Conservation (phyloP, 1,284 basidiomycete genomes). For the Quambalaria eucalypti region DNA sequence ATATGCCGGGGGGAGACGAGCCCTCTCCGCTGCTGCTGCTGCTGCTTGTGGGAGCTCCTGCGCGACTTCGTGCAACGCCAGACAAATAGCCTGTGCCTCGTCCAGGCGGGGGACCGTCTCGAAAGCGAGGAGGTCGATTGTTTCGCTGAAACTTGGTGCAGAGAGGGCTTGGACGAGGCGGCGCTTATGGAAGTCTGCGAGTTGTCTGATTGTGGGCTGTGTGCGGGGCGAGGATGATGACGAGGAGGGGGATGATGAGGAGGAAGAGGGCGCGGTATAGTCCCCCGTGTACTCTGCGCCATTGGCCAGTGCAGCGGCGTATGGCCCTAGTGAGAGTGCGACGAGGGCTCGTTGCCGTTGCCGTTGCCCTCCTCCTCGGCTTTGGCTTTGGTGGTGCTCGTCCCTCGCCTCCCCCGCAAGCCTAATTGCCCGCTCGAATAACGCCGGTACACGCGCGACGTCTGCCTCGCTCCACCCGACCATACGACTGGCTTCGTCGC, state of each 20-base stretch:
- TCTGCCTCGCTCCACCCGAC: background rate
- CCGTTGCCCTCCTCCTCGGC: background rate
- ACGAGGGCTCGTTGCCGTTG: constrained; percentile 12
- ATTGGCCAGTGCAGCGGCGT: constrained; percentile 31
- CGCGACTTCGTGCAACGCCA: constrained; percentile 19
- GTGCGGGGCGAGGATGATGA: too few species aligned
- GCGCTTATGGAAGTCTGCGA: constrained; percentile 23
- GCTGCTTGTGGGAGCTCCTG: constrained; percentile 9
- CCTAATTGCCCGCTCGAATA: constrained; percentile 27
- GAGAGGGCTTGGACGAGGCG: constrained; percentile 21
- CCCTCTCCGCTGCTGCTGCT: constrained; percentile 3
- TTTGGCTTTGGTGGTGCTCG: constrained; percentile 2
- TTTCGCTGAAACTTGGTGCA: constrained; percentile 11
- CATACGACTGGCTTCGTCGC: constrained; percentile 7
- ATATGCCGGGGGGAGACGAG: constrained; percentile 21
- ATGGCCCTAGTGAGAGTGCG: constrained; percentile 30
- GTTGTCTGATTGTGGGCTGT: too few species aligned
- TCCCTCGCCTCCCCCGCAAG: constrained; percentile 22
- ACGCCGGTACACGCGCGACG: constrained; percentile 2
- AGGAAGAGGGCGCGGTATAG: too few species aligned
- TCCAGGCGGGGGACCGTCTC: constrained; percentile 36
- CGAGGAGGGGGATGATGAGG: too few species aligned
- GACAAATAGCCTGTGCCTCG: constrained; percentile 28
- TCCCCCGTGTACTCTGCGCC: constrained; percentile 30
- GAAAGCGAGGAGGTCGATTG: constrained; percentile 29